phyloP scores from a whole-genome alignment of 2,329 filamentous ascomycete genomes.

The Sclerotinia borealis region DNA sequence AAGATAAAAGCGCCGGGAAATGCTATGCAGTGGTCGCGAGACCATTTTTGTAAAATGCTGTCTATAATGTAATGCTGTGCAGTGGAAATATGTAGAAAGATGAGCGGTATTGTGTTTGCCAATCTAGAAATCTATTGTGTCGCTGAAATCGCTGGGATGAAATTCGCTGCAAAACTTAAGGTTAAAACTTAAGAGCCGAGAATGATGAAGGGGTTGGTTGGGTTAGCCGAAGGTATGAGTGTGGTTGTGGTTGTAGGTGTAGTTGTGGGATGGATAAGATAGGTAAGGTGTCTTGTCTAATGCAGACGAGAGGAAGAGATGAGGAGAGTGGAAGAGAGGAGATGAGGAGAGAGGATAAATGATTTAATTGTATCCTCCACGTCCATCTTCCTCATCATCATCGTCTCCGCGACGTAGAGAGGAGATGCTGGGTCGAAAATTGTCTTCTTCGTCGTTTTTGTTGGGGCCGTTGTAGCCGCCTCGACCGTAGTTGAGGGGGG shows the following conservation, averaged over 20 bases:
- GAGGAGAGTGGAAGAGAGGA: too few relatives aligned
- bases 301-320: too few relatives aligned
- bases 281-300: too few relatives aligned
- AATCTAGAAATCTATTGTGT: constrained; percentile 1
- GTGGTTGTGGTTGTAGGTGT: too few relatives aligned
- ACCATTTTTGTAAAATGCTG: not conserved
- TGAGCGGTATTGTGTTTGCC: too few relatives aligned
- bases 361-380: constrained; percentile 29
- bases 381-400: constrained; percentile 31
- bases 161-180: too few relatives aligned
- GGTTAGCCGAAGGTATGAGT: too few relatives aligned
- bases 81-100: too few relatives aligned
- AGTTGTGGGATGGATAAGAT: not conserved
- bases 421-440: constrained; percentile 1
- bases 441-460: constrained; percentile 13
- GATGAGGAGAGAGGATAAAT: not conserved
- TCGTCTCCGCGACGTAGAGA: constrained; percentile 21
- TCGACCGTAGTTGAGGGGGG: constrained; percentile 21
- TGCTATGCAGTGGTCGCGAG: not conserved
- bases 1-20: not conserved
- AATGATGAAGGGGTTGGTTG: too few relatives aligned
- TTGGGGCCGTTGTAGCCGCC: constrained; percentile 26
- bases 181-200: too few relatives aligned
- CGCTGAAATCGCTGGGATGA: too few relatives aligned
- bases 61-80: not conserved